Evolutionary conservation across 148 eudicot species (phyloP).

Genomic region (Talinum fruticosum): DNA sequence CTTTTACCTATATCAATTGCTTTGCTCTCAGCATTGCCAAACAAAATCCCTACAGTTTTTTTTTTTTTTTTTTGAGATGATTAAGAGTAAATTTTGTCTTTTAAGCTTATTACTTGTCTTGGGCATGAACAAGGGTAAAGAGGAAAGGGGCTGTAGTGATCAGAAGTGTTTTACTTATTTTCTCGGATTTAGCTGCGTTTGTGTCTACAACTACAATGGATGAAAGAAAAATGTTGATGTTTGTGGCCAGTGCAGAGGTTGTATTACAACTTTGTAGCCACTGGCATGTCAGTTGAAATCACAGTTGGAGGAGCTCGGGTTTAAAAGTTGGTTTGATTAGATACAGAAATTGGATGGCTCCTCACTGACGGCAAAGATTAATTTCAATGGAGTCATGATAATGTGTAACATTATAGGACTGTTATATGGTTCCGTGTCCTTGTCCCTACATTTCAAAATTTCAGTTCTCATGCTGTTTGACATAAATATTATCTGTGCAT

Average conservation of each 20-base stretch:
- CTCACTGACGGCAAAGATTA: not conserved
- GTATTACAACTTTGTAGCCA: not conserved
- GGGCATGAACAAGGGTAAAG: not conserved
- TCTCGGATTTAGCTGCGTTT: not conserved
- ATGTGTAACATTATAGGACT: not conserved
- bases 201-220: not conserved
- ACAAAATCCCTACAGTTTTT: no score
- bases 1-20: not conserved
- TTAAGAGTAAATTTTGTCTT: no score
- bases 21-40: not conserved
- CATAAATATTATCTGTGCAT: not conserved
- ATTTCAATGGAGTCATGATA: not conserved
- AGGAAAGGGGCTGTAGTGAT: not conserved
- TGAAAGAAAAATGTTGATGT: not conserved
- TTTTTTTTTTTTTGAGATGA: no score
- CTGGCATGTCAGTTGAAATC: not conserved
- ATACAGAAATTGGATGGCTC: not conserved
- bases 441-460: not conserved
- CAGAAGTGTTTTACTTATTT: not conserved
- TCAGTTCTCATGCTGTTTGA: not conserved
- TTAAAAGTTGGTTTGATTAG: not conserved
- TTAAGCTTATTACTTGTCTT: not conserved
- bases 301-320: not conserved
- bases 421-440: no score
- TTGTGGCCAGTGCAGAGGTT: not conserved